phyloP scores from a whole-genome alignment of 2,329 filamentous ascomycete species.

The Colletotrichum incanum region DNA sequence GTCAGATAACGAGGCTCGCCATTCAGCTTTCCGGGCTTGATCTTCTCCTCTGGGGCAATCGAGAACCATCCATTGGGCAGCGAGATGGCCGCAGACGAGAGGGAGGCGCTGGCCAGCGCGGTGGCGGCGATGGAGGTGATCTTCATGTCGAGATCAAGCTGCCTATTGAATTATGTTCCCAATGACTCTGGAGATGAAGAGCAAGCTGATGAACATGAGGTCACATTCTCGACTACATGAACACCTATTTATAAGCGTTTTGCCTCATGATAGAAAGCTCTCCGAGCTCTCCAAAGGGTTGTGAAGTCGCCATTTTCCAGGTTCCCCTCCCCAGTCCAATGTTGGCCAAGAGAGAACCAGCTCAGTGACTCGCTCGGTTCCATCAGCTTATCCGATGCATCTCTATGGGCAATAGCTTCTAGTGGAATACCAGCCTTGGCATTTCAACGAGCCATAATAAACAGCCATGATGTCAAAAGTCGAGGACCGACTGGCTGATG shows the following conservation, averaged over 20 bases:
- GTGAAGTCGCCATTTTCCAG: slow-evolving; percentile 23
- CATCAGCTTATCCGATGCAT: slow-evolving; percentile 28
- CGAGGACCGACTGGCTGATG: slow-evolving; percentile 3
- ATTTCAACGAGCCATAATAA: not conserved
- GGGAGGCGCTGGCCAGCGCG: slow-evolving; percentile 24
- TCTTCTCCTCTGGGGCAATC: slow-evolving; percentile 37
- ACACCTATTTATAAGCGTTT: slow-evolving; percentile 19
- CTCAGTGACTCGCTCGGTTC: not conserved
- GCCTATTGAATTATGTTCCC: not conserved
- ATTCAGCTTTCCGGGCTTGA: slow-evolving; percentile 33
- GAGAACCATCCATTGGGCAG: slow-evolving; percentile 42
- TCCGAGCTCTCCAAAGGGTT: not conserved
- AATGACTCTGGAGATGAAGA: not conserved
- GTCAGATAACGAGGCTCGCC: slow-evolving; percentile 45
- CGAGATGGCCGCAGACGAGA: slow-evolving; percentile 30
- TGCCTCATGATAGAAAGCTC: not conserved
- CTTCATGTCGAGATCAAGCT: slow-evolving; percentile 7
- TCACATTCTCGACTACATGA: not conserved
- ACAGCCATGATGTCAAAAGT: slow-evolving; percentile 8
- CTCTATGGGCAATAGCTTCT: not conserved
- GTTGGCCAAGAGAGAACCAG: slow-evolving; percentile 20
- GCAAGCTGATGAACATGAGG: not conserved
- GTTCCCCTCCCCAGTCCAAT: slow-evolving; percentile 35
- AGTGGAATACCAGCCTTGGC: not conserved
- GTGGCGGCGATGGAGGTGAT: slow-evolving; percentile 7